Base-by-base conservation (phyloP, 441 rosid genomes). In the Syzygium syzygioides region DNA sequence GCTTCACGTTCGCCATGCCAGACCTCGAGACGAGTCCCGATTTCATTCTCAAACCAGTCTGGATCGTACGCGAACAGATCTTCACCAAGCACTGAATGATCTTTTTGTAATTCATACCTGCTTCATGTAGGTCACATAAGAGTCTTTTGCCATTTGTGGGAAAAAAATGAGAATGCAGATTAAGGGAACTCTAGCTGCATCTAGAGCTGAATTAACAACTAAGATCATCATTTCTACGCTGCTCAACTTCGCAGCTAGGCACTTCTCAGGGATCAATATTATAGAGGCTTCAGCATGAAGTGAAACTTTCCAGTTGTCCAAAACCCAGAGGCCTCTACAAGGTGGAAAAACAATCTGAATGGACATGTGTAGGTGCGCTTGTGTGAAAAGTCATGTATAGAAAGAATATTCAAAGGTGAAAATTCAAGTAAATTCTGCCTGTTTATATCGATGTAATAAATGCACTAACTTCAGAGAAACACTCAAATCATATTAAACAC, bases 21-120 rank as follows among this genome's bases (percentile, higher is more conserved):
- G 86, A 97, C 92, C 89, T 93, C 95, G 17, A 96, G 92, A 89
- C 91, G 66, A 62, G 34, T 89, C 87, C 71, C 92, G 54, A 94
- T 88, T 92, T 92, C 94, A 48, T 79, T 89, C 89, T 88, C 68
- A 25, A 93, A 86, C 96, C 97, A 97, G 57, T 93, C 95, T 57
- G 85, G 90, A 68, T 97, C 92, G 50, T 93, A 93, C 4, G 79
- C 45, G 90, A 97, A 96, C 89, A 88, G 87, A 84, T 95, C 95
- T 93, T 97, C 98, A 52, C 94, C 95, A 9, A 97, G 89, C 90
- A 95, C 84, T 7, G 99, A 95, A 60, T 93, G 90, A 88, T 97
- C 96, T 60, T 91, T 92, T 85, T 97, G 99, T 32, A 90, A 92
- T 91, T 97, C 99, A 26, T 96, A 97, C 92, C 98, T 97, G 92